These are phyloP conservation scores for Nakaseomyces nivariensis DNA, from an alignment of 1,139 yeast genomes.

Conservation along the genomic window DNA sequence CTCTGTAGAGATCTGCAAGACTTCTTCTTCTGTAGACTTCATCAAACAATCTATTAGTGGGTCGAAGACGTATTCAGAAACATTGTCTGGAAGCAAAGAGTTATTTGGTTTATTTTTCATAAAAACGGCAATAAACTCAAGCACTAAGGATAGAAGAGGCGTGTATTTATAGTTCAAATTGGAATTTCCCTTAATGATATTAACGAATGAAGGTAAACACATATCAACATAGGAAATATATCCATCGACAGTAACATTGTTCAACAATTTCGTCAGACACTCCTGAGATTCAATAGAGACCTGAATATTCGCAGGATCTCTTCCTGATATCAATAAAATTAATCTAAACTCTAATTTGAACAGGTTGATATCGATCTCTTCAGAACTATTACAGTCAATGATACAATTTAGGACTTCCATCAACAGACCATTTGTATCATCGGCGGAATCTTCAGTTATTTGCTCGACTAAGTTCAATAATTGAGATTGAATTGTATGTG, in stretches of 20 bases:
- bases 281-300: slow-evolving; percentile 50
- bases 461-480: slow-evolving; percentile 35
- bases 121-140: slow-evolving; percentile 49
- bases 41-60: slow-evolving; percentile 44
- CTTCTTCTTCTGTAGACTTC: slow-evolving; percentile 61
- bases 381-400: slow-evolving; percentile 33
- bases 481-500: slow-evolving; percentile 28
- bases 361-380: slow-evolving; percentile 26
- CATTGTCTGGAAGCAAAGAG: slow-evolving; percentile 27
- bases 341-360: slow-evolving; percentile 40
- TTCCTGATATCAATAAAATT: slow-evolving; percentile 54
- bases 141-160: slow-evolving; percentile 52
- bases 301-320: slow-evolving; percentile 68
- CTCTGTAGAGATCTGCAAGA: slow-evolving; percentile 70
- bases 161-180: slow-evolving; percentile 31
- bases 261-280: slow-evolving; percentile 50
- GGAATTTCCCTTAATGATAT: slow-evolving; percentile 19
- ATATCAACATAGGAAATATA: slow-evolving; percentile 34
- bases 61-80: slow-evolving; percentile 40
- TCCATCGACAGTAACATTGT: slow-evolving; percentile 36
- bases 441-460: slow-evolving; percentile 58
- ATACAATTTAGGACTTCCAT: slow-evolving; percentile 57
- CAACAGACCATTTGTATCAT: slow-evolving; percentile 68
- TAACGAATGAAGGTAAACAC: slow-evolving; percentile 25
- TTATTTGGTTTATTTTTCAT: slow-evolving; percentile 26